Evolutionary conservation across 148 eudicot genomes (phyloP), one percentile per base, ranked within the genome.

Genomic region (Rhododendron williamsianum): DNA sequence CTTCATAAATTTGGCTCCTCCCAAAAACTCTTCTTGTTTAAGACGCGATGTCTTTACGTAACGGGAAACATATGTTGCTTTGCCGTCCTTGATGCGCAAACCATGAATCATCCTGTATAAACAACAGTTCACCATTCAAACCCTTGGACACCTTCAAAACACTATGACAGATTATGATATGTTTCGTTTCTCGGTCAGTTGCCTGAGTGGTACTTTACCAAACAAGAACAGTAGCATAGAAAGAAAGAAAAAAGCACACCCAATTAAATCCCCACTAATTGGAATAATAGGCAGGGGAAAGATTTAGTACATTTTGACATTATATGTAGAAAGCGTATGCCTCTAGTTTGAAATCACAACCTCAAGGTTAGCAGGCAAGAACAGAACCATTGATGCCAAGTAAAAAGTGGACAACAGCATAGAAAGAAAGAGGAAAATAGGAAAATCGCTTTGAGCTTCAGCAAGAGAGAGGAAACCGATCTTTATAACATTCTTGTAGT

Each of bases 51-150:
- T 97, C 88, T 81, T 89, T 33, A 97, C 95, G 87, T 91, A 97
- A 80, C 98, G 99, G 41, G 99, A 97, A 84, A 97, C 98, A 88
- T 94, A 97, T 49, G 99, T 91, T 69, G 98, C 99, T 91, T 94
- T 94, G 83, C 99, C 99, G 86, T 94, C 95, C 91, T 97, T 95
- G 81, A 97, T 94, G 82, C 91, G 96, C 88, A 97, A 45, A 54
- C 98, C 98, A 89, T 97, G 99, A 85, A 97, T 91, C 99, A 95
- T 97, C 69, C 98, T 94, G 86, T 74, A 80, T 52, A 77, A 51
- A 4, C 36, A 85, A 77, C 56, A 52, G 49, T 41, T 21, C n/a
- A 52, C 4, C 49, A 51, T 11, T 74, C 36, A 86, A 46, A 81
- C 56, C 30, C 49, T 73, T 73, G 72, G 2, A 18, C 76, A 36